Percentiles rank a stretch among this genome's conserved stretches.
Evolutionary conservation across 306 rosid species (phyloP).

Genomic region (Vicia faba): DNA sequence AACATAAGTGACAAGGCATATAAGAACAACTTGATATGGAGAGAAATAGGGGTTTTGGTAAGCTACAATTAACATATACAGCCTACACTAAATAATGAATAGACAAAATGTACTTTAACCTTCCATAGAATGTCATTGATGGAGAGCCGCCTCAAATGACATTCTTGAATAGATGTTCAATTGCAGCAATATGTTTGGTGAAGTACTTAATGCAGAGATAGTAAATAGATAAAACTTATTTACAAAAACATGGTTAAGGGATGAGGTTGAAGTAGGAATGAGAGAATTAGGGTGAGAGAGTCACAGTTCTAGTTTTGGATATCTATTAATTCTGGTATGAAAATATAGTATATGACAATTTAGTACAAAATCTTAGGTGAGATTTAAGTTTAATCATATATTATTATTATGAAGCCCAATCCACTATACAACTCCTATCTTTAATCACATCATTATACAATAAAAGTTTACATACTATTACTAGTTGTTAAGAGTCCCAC

Average conservation of each 20-base stretch:
- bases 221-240: slow-evolving; percentile 4
- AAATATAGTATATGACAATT: not conserved
- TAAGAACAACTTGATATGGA: slow-evolving; percentile 2
- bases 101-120: slow-evolving; percentile 15
- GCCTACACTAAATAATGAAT: not conserved
- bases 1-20: slow-evolving; percentile 13
- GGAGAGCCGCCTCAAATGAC: slow-evolving; percentile 17
- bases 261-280: not conserved
- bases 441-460: not conserved
- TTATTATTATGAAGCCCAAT: not conserved
- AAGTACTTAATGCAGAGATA: not conserved
- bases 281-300: slow-evolving; percentile 7
- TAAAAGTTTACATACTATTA: not conserved
- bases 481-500: no score
- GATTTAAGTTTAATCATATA: not conserved
- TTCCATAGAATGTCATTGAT: not conserved
- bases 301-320: slow-evolving; percentile 17
- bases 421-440: slow-evolving; percentile 16
- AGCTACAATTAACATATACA: slow-evolving; percentile 3
- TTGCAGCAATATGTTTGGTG: not conserved
- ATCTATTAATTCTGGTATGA: not conserved
- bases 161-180: slow-evolving; percentile 17
- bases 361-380: slow-evolving; percentile 2
- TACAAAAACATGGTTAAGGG: slow-evolving; percentile 20
- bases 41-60: slow-evolving; percentile 7